Evolutionary conservation across 768 basidiomycete species (phyloP).

Genomic region (Leccinum imitatum): DNA sequence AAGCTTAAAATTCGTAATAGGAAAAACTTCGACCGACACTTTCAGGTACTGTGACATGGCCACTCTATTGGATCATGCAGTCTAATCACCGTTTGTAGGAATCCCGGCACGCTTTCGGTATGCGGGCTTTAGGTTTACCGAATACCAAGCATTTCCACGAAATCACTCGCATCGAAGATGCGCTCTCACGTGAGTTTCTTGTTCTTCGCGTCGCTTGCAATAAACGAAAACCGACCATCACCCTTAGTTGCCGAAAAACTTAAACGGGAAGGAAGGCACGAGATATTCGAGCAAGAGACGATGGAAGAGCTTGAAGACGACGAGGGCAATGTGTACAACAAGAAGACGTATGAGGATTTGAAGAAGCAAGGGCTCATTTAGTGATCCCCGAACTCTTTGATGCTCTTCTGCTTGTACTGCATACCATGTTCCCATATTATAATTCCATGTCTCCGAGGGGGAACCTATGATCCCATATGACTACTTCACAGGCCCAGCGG

Average conservation of each 20-base stretch:
- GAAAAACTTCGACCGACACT: constrained; percentile 96
- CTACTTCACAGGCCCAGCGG: constrained; percentile 14
- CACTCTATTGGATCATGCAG: constrained; percentile 1
- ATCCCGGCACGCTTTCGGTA: constrained; percentile 95
- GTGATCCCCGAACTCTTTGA: not conserved
- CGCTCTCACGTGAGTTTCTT: constrained; percentile 74
- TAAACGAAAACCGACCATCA: not conserved
- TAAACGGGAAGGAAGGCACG: constrained; percentile 94
- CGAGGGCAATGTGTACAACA: constrained; percentile 97
- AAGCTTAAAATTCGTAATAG: constrained; percentile 38
- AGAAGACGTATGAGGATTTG: constrained; percentile 95
- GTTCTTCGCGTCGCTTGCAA: not conserved
- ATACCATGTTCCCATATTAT: constrained; percentile 2
- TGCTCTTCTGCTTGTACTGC: constrained; percentile 4
- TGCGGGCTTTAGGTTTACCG: constrained; percentile 95
- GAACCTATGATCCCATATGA: not conserved
- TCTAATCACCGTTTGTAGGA: constrained; percentile 51
- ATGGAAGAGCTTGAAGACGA: constrained; percentile 99
- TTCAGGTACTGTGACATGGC: constrained; percentile 59
- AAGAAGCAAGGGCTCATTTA: constrained; percentile 93
- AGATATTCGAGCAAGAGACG: constrained; percentile 89
- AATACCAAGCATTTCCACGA: constrained; percentile 99
- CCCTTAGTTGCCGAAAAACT: constrained; percentile 89
- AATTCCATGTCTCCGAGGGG: not conserved
- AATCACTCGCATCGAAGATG: constrained; percentile 96